These are phyloP conservation scores for Torulaspora indica DNA, from an alignment of 805 yeast genomes.

Conservation along the genomic window DNA sequence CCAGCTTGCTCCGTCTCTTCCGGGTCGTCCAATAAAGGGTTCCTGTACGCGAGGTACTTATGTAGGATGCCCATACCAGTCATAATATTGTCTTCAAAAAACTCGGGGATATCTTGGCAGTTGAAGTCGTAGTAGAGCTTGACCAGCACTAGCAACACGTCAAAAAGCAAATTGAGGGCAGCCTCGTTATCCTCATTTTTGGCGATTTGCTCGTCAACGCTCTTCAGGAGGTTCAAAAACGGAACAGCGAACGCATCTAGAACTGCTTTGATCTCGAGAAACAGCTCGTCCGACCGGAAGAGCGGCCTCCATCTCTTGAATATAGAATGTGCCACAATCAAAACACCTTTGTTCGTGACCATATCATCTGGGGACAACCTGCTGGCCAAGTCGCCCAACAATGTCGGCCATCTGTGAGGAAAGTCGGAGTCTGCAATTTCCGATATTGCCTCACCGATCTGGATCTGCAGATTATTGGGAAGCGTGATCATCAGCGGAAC, in stretches of 20 bases:
- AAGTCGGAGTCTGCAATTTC: constrained; percentile 94
- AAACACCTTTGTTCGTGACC: constrained; percentile 73
- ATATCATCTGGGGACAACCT: constrained; percentile 63
- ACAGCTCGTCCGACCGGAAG: constrained; percentile 84
- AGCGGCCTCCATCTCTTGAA: constrained; percentile 96
- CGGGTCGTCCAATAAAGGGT: constrained; percentile 49
- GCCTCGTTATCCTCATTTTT: constrained; percentile 44
- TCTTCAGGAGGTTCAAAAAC: constrained; percentile 61
- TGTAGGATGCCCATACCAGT: constrained; percentile 76
- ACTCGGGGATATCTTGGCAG: constrained; percentile 97
- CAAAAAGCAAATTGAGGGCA: constrained; percentile 54
- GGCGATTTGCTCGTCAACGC: constrained; percentile 63
- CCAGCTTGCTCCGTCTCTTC: constrained; percentile 64
- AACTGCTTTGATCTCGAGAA: constrained; percentile 81
- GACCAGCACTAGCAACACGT: constrained; percentile 62
- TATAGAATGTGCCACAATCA: constrained; percentile 90
- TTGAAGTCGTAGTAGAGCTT: constrained; percentile 90
- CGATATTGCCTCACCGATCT: constrained; percentile 90
- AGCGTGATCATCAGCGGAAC: constrained; percentile 79
- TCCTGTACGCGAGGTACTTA: constrained; percentile 64
- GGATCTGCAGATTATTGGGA: constrained; percentile 79
- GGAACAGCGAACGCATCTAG: constrained; percentile 78
- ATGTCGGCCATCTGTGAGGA: constrained; percentile 81
- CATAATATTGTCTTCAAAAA: constrained; percentile 84
- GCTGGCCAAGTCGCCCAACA: constrained; percentile 67